These are phyloP conservation scores for Alternaria gansuensis DNA, from an alignment of 2,329 filamentous ascomycete genomes.

Conservation along the genomic window DNA sequence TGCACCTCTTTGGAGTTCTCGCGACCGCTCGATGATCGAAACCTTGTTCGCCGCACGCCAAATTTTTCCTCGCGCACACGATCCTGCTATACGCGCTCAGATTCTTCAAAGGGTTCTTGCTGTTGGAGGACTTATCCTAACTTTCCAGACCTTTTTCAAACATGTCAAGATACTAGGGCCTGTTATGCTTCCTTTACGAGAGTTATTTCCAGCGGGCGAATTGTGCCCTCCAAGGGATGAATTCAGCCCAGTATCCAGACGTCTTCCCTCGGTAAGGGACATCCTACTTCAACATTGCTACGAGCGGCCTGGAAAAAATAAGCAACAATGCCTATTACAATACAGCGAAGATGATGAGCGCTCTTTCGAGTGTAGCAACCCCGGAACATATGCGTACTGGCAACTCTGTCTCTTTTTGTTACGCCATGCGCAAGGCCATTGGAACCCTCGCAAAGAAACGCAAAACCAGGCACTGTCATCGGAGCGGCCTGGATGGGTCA, in stretches of 20 bases:
- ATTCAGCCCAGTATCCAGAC: constrained; percentile 13
- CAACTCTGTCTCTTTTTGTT: constrained; percentile 23
- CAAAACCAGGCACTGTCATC: neutral
- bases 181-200: constrained; percentile 19
- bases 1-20: constrained; percentile 16
- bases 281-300: constrained; percentile 15
- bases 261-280: constrained; percentile 19
- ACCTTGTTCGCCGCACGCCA: constrained; percentile 12
- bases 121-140: constrained; percentile 15
- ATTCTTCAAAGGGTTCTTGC: constrained; percentile 17
- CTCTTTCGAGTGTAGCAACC: constrained; percentile 11
- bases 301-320: constrained; percentile 1
- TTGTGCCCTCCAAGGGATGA: constrained; percentile 12
- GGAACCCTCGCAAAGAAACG: neutral
- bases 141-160: constrained; percentile 25
- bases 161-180: constrained; percentile 21
- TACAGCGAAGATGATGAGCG: constrained; percentile 12
- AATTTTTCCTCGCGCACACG: constrained; percentile 15
- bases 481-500: constrained; percentile 1
- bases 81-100: constrained; percentile 13
- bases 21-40: constrained; percentile 13
- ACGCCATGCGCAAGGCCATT: neutral
- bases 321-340: constrained; percentile 10
- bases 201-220: constrained; percentile 12
- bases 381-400: constrained; percentile 20